A percentile compares a stretch with the other conserved stretches of the same genome.
phyloP scores from a whole-genome alignment of 2,329 filamentous ascomycete genomes.

The Fusarium chuoi region DNA sequence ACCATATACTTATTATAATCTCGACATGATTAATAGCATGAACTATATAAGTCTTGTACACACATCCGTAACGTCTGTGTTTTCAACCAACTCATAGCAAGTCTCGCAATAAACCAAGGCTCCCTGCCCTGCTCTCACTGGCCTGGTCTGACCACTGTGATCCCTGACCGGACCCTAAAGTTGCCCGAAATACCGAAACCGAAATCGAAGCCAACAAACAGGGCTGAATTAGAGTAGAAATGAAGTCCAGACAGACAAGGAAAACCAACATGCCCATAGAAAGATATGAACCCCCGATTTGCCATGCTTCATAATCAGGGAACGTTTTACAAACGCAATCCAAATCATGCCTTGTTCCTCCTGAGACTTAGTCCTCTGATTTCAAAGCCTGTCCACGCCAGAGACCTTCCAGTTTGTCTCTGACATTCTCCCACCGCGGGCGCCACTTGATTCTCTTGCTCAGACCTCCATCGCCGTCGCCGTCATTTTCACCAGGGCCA shows the following conservation, averaged over 20 bases:
- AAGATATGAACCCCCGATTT: neutral
- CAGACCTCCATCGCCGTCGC: slow-evolving; percentile 9
- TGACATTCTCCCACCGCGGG: slow-evolving; percentile 27
- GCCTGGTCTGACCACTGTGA: neutral
- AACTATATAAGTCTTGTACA: slow-evolving; percentile 26
- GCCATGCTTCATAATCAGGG: neutral
- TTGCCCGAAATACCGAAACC: slow-evolving; percentile 33
- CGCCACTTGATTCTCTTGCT: slow-evolving; percentile 12
- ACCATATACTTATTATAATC: neutral
- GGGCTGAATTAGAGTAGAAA: slow-evolving; percentile 30
- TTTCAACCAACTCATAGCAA: neutral
- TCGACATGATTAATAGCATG: slow-evolving; percentile 17
- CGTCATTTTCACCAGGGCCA: slow-evolving; percentile 31
- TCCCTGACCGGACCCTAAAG: slow-evolving; percentile 20
- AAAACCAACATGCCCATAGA: slow-evolving; percentile 13
- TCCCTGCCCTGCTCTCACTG: neutral
- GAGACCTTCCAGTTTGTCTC: slow-evolving; percentile 24
- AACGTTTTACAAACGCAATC: slow-evolving; percentile 2
- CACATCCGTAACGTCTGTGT: slow-evolving; percentile 3
- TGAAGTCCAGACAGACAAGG: slow-evolving; percentile 15
- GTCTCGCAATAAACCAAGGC: neutral
- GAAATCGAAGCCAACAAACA: slow-evolving; percentile 37
- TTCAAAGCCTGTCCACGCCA: slow-evolving; percentile 18
- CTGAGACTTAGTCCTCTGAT: slow-evolving; percentile 8
- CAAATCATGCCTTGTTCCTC: neutral